These are phyloP conservation scores for Cytospora piceicola DNA, from an alignment of 2,329 filamentous ascomycete species.

Conservation along the genomic window DNA sequence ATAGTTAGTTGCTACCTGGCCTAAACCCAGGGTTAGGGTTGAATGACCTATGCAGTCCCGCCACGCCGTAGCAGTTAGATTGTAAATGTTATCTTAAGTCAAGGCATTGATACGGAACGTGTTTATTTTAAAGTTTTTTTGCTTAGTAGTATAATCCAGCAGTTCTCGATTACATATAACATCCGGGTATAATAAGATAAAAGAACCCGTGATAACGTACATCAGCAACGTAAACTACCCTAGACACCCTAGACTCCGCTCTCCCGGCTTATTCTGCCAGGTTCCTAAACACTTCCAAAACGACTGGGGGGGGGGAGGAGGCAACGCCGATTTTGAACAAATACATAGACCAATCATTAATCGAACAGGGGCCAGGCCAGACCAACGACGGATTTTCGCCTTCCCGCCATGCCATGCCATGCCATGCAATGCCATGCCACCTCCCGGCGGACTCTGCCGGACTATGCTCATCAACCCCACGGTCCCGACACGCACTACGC, in stretches of 20 bases:
- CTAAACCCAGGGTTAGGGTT: too few species aligned
- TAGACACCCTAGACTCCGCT: conserved; percentile 5
- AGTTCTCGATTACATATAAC: background rate
- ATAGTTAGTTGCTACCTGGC: too few species aligned
- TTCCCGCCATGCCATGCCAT: background rate
- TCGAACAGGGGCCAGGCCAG: conserved; percentile 1
- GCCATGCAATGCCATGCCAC: background rate
- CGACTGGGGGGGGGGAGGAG: conserved; percentile 51
- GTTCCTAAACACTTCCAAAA: conserved; percentile 60
- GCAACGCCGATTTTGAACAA: conserved; percentile 41
- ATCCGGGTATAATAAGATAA: background rate
- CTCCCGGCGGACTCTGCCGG: background rate
- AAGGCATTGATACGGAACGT: too few species aligned
- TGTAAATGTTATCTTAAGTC: too few species aligned
- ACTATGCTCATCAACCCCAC: background rate
- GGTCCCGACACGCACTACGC: conserved; percentile 1
- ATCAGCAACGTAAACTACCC: conserved; percentile 1
- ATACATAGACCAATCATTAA: conserved; percentile 4
- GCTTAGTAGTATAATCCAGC: too few species aligned
- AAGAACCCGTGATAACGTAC: background rate
- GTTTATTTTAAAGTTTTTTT: too few species aligned
- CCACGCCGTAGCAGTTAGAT: too few species aligned
- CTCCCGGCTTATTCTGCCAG: conserved; percentile 38
- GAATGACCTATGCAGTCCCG: too few species aligned
- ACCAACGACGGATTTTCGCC: background rate